Conservation (phyloP, 2,329 filamentous ascomycete species). For the Beauveria pseudobassiana region DNA sequence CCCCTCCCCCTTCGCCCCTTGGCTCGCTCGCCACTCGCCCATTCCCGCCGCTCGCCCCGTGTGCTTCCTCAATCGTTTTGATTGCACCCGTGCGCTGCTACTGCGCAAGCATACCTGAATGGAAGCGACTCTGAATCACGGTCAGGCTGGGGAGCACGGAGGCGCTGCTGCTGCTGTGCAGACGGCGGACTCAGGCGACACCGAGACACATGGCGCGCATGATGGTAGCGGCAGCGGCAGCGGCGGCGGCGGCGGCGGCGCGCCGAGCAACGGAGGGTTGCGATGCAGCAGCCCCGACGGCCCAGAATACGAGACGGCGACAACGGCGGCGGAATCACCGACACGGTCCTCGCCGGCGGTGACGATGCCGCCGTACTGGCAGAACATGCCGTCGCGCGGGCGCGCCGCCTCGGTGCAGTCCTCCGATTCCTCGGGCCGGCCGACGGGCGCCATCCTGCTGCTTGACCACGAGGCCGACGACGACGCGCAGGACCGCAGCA, state of each 20-base stretch:
- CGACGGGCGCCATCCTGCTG: constrained; percentile 49
- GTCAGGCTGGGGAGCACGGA: background rate
- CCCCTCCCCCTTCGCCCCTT: background rate
- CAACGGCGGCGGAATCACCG: constrained; percentile 14
- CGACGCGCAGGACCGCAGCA: constrained; percentile 39
- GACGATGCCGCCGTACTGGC: constrained; percentile 39
- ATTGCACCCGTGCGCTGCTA: background rate
- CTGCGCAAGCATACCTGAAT: background rate
- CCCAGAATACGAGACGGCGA: too few species aligned
- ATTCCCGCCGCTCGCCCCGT: background rate
- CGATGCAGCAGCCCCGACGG: too few species aligned
- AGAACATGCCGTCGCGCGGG: constrained; percentile 25
- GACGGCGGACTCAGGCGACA: background rate
- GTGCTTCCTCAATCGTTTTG: background rate
- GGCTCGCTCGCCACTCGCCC: background rate
- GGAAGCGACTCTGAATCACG: background rate
- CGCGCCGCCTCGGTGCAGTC: constrained; percentile 38
- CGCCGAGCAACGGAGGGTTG: too few species aligned
- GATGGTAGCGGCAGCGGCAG: background rate
- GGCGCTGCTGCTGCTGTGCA: background rate
- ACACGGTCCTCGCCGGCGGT: constrained; percentile 23
- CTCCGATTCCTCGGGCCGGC: constrained; percentile 42
- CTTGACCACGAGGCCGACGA: constrained; percentile 54
- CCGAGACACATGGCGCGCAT: background rate
- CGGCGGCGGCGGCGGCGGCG: too few species aligned